Conservation (phyloP, 345 rosid genomes). For the Arabis hirsuta region DNA sequence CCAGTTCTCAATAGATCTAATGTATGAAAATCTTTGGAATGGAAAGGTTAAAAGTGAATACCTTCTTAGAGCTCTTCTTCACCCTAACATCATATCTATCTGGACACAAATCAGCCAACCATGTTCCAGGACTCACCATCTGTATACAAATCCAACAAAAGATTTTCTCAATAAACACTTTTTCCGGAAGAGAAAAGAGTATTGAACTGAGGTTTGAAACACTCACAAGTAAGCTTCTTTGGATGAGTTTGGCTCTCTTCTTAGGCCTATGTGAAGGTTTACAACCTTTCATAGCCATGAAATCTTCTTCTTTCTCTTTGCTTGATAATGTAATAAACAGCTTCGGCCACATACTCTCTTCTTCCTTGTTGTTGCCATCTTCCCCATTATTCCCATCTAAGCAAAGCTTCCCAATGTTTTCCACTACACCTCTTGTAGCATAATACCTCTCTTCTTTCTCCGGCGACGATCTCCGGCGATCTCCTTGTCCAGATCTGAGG, state of each 20-base stretch:
- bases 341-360: slow-evolving; percentile 69
- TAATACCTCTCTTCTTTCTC: slow-evolving; percentile 83
- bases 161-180: neutral
- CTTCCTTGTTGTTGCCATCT: slow-evolving; percentile 49
- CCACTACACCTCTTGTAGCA: slow-evolving; percentile 77
- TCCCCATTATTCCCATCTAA: slow-evolving; percentile 51
- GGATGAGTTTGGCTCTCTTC: slow-evolving; percentile 88
- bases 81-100: slow-evolving; percentile 92
- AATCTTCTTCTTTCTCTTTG: slow-evolving; percentile 96
- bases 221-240: slow-evolving; percentile 77
- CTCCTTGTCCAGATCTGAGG: slow-evolving; percentile 48
- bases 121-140: slow-evolving; percentile 91
- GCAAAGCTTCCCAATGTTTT: slow-evolving; percentile 61
- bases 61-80: slow-evolving; percentile 92
- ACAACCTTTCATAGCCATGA: slow-evolving; percentile 94
- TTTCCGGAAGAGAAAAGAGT: neutral
- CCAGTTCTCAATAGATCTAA: neutral
- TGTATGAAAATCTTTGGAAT: neutral
- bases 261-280: slow-evolving; percentile 92
- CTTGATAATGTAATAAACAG: slow-evolving; percentile 64
- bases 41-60: slow-evolving; percentile 18
- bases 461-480: slow-evolving; percentile 54
- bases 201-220: slow-evolving; percentile 16
- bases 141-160: slow-evolving; percentile 35
- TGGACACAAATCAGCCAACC: slow-evolving; percentile 84